Conservation (phyloP, 495 filamentous ascomycete genomes). For the Hypoxylon cercidicola region DNA sequence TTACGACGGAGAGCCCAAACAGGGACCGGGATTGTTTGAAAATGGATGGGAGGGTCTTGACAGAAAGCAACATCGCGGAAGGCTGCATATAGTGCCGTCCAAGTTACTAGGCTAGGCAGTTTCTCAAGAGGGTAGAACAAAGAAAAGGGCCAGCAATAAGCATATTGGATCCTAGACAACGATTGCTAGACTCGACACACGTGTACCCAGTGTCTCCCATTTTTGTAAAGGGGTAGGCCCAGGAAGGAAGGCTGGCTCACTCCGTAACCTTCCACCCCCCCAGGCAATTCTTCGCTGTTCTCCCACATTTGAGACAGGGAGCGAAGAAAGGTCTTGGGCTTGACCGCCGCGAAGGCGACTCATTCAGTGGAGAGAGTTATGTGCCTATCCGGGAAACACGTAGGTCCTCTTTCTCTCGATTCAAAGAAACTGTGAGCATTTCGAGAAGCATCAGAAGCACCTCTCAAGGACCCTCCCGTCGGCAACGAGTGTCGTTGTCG, state of each 20-base stretch:
- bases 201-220: slow-evolving; percentile 49
- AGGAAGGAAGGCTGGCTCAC: slow-evolving; percentile 15
- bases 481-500: slow-evolving; percentile 45
- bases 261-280: slow-evolving; percentile 38
- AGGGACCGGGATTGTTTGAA: slow-evolving; percentile 59
- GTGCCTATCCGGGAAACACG: slow-evolving; percentile 50
- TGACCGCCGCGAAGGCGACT: slow-evolving; percentile 50
- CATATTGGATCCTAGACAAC: slow-evolving; percentile 49
- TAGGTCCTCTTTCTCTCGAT: slow-evolving; percentile 31
- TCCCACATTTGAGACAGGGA: slow-evolving; percentile 40
- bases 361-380: slow-evolving; percentile 46
- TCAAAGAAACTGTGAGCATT: slow-evolving; percentile 38
- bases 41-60: slow-evolving; percentile 53
- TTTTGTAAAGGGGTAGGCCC: slow-evolving; percentile 33
- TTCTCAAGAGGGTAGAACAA: slow-evolving; percentile 55
- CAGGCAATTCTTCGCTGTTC: slow-evolving; percentile 39
- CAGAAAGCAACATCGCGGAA: slow-evolving; percentile 56
- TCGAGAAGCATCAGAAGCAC: slow-evolving; percentile 49
- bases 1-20: slow-evolving; percentile 49
- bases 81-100: slow-evolving; percentile 63
- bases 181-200: slow-evolving; percentile 62
- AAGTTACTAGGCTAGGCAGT: slow-evolving; percentile 48
- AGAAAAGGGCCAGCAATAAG: slow-evolving; percentile 49
- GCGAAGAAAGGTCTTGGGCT: slow-evolving; percentile 44
- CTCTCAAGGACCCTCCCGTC: slow-evolving; percentile 35